Conservation (phyloP, 208 protist genomes). For the Trypanosoma scelopori region DNA sequence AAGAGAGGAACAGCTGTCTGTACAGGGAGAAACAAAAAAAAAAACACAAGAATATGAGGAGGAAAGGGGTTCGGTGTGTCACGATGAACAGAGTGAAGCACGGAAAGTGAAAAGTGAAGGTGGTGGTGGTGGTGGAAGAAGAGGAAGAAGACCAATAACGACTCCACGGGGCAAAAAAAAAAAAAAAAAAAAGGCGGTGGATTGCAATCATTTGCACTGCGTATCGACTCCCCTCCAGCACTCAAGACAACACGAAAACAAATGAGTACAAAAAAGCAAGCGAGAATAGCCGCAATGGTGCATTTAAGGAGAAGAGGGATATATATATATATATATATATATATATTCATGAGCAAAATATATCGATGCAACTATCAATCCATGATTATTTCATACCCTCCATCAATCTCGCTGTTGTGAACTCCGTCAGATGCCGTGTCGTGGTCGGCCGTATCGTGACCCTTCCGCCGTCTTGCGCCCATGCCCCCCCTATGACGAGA, state of each 20-base stretch:
- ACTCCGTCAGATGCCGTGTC: background rate
- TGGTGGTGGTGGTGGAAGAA: too few relatives aligned
- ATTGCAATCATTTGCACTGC: background rate
- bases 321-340: too few relatives aligned
- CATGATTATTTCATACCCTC: slow-evolving; percentile 38
- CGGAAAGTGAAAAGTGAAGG: too few relatives aligned
- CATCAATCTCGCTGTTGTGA: slow-evolving; percentile 19
- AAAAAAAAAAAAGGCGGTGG: background rate
- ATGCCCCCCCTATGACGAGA: background rate
- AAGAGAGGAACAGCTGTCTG: background rate
- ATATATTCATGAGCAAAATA: too few relatives aligned
- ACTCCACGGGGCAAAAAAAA: background rate
- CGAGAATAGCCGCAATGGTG: too few relatives aligned
- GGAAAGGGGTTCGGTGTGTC: too few relatives aligned
- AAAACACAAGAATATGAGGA: background rate
- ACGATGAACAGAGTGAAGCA: too few relatives aligned
- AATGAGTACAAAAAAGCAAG: slow-evolving; percentile 10
- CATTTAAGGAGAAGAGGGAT: too few relatives aligned
- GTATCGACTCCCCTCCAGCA: too few relatives aligned
- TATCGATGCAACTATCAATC: slow-evolving; percentile 25
- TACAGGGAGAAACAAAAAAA: background rate
- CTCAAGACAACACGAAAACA: background rate
- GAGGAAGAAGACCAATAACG: too few relatives aligned
- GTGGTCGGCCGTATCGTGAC: background rate
- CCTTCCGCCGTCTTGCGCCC: background rate